phyloP scores from a whole-genome alignment of 805 yeast genomes.

The Ogataea methanolica region DNA sequence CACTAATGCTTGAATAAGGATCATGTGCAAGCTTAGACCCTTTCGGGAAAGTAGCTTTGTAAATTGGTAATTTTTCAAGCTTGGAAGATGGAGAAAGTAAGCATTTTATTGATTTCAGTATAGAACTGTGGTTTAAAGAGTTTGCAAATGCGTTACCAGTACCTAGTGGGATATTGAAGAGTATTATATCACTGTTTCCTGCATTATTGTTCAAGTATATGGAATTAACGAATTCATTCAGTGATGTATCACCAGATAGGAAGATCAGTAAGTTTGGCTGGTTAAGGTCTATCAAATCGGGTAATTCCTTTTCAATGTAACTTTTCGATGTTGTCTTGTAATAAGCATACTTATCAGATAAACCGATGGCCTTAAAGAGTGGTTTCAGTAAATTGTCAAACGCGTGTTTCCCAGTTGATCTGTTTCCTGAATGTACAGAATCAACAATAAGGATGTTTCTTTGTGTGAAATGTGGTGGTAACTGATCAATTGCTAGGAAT shows the following conservation, averaged over 20 bases:
- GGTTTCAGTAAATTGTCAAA: constrained; percentile 44
- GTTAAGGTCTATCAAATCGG: constrained; percentile 24
- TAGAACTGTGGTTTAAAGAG: constrained; percentile 44
- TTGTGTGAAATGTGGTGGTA: constrained; percentile 3
- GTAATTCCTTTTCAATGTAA: constrained; percentile 37
- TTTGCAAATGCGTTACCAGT: constrained; percentile 81
- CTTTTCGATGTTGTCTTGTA: constrained; percentile 36
- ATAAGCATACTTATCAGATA: constrained; percentile 30
- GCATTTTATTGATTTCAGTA: constrained; percentile 31
- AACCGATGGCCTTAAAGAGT: constrained; percentile 33
- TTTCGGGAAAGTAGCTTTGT: constrained; percentile 32
- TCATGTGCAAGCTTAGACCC: constrained; percentile 6
- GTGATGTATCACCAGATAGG: constrained; percentile 83
- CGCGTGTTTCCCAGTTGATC: constrained; percentile 33
- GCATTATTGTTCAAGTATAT: constrained; percentile 14
- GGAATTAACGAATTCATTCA: constrained; percentile 68
- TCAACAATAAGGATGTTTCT: constrained; percentile 34
- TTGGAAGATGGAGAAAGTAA: constrained; percentile 25
- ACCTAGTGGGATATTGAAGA: constrained; percentile 64
- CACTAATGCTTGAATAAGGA: constrained; percentile 12
- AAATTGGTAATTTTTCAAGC: constrained; percentile 38
- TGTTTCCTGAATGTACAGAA: constrained; percentile 46
- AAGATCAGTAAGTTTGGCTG: constrained; percentile 44
- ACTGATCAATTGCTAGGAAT: not conserved
- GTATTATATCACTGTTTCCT: constrained; percentile 3